These are phyloP conservation scores for Aureobasidium lini DNA, from an alignment of 2,329 filamentous ascomycete genomes.

Conservation along the genomic window DNA sequence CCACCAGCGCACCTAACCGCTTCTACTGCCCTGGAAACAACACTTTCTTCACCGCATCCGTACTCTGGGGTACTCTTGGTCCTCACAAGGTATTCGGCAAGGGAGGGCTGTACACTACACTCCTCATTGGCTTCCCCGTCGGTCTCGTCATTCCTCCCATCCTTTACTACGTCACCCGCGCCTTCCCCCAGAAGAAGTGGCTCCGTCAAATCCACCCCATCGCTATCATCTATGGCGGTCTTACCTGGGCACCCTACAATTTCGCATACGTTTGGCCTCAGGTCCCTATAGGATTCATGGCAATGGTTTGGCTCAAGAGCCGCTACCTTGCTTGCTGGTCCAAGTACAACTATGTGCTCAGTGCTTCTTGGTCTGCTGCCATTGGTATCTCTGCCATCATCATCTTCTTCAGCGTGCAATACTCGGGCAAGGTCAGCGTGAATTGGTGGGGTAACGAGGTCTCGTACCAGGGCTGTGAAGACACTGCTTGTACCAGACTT, in stretches of 20 bases:
- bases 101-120: neutral
- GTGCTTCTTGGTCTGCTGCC: constrained; percentile 4
- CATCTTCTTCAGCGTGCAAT: constrained; percentile 4
- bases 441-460: constrained; percentile 8
- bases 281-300: constrained; percentile 1
- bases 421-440: neutral
- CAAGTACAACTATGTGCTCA: constrained; percentile 12
- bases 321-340: neutral
- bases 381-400: constrained; percentile 9
- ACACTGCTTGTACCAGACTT: neutral
- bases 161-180: neutral
- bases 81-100: constrained; percentile 8
- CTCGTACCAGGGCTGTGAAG: neutral
- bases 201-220: constrained; percentile 2
- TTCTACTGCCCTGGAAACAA: constrained; percentile 9
- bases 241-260: constrained; percentile 10
- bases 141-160: neutral
- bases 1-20: neutral
- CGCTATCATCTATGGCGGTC: constrained; percentile 1
- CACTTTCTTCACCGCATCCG: constrained; percentile 9
- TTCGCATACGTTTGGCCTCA: neutral
- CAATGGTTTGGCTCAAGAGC: constrained; percentile 1
- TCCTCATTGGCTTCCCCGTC: neutral
- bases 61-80: constrained; percentile 3
- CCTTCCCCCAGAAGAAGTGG: constrained; percentile 2